phyloP scores from a whole-genome alignment of 305 asterid genomes.

The Andrographis paniculata region DNA sequence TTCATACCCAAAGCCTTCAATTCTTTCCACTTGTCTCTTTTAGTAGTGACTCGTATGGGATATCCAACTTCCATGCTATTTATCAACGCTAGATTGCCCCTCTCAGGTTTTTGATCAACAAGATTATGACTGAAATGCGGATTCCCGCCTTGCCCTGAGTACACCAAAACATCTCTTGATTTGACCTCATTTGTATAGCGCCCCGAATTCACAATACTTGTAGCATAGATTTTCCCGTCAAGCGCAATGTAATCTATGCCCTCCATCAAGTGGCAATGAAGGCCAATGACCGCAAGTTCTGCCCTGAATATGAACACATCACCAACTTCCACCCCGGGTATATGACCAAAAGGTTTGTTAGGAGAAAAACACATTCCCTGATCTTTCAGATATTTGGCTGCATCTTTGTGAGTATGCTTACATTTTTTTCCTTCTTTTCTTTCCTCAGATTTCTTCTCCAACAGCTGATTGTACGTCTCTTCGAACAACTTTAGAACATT shows the following conservation, averaged over 20 bases:
- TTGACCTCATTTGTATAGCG: conserved; percentile 28
- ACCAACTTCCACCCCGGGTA: conserved; percentile 74
- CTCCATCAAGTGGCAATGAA: conserved; percentile 38
- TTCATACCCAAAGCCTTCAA: conserved; percentile 24
- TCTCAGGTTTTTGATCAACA: conserved; percentile 66
- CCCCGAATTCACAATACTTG: conserved; percentile 57
- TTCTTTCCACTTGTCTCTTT: conserved; percentile 25
- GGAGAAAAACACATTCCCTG: conserved; percentile 17
- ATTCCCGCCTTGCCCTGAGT: conserved; percentile 78
- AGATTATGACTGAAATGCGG: conserved; percentile 21
- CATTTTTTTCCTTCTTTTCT: conserved; percentile 16
- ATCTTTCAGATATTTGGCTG: conserved; percentile 27
- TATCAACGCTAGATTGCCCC: conserved; percentile 67
- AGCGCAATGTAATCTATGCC: conserved; percentile 51
- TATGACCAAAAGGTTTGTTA: conserved; percentile 45
- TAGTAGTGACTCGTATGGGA: conserved; percentile 68
- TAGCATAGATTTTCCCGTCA: conserved; percentile 35
- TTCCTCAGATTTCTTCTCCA: conserved; percentile 24
- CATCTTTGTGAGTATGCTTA: conserved; percentile 12
- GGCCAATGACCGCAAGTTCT: conserved; percentile 55
- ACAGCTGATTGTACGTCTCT: conserved; percentile 29
- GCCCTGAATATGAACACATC: conserved; percentile 61
- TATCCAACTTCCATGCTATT: conserved; percentile 42
- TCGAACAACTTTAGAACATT: conserved; percentile 49
- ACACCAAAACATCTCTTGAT: conserved; percentile 35